Conservation (phyloP, 2,329 filamentous ascomycete genomes). For the Nemania sp. region DNA sequence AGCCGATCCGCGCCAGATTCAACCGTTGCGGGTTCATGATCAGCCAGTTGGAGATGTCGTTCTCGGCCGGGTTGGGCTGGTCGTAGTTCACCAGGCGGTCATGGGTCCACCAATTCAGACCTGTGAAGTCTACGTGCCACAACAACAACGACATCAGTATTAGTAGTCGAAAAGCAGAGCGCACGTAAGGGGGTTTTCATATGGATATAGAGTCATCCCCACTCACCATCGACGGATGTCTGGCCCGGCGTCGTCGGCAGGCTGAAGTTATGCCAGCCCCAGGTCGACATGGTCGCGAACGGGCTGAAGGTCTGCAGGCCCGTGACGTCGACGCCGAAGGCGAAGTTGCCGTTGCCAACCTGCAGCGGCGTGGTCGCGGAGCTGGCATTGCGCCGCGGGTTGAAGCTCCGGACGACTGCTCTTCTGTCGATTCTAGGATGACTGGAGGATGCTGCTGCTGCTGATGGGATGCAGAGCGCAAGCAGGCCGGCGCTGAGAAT, state of each 20-base stretch:
- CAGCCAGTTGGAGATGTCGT: slow-evolving; percentile 48
- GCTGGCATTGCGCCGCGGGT: slow-evolving; percentile 51
- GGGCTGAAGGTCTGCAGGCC: slow-evolving; percentile 51
- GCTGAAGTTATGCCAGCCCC: slow-evolving; percentile 55
- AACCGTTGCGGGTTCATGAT: slow-evolving; percentile 55
- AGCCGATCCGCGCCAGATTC: slow-evolving; percentile 52
- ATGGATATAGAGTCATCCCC: not conserved
- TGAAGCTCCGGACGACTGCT: slow-evolving; percentile 47
- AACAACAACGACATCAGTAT: not conserved
- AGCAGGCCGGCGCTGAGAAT: slow-evolving; percentile 1
- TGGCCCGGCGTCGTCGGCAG: slow-evolving; percentile 46
- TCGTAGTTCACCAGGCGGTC: slow-evolving; percentile 47
- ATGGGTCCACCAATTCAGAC: slow-evolving; percentile 49
- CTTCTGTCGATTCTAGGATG: slow-evolving; percentile 36
- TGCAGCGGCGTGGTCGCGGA: slow-evolving; percentile 56
- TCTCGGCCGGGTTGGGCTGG: slow-evolving; percentile 46
- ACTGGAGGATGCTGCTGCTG: slow-evolving; percentile 14
- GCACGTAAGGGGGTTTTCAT: no score
- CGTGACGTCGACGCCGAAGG: slow-evolving; percentile 51
- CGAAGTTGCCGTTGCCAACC: slow-evolving; percentile 54
- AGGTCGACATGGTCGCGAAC: slow-evolving; percentile 51
- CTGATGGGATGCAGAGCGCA: slow-evolving; percentile 1
- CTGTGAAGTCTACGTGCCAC: slow-evolving; percentile 47
- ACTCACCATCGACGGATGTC: slow-evolving; percentile 41
- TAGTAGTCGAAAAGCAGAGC: no score